Conservation (phyloP, 176 grass and related monocot species). For the Aegilops sharonensis region DNA sequence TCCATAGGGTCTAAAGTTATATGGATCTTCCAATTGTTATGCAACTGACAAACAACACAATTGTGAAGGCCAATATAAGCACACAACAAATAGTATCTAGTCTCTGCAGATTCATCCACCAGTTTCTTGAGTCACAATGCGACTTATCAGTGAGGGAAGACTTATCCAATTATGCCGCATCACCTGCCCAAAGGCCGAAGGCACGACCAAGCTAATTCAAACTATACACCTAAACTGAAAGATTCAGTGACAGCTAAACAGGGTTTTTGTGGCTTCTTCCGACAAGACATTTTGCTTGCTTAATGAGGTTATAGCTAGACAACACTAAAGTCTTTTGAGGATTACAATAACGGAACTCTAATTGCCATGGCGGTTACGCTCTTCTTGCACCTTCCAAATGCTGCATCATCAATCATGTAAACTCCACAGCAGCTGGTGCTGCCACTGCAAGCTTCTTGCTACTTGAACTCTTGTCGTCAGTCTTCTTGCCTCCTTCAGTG, state of each 20-base stretch:
- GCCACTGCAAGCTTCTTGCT: conserved; percentile 58
- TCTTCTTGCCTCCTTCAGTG: conserved; percentile 43
- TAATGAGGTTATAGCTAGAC: conserved; percentile 60
- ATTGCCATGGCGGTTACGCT: conserved; percentile 39
- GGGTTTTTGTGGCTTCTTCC: conserved; percentile 39
- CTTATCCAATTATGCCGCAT: conserved; percentile 50
- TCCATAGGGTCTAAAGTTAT: conserved; percentile 41
- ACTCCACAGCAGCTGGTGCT: conserved; percentile 50
- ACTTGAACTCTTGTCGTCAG: conserved; percentile 41
- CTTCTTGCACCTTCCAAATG: conserved; percentile 36
- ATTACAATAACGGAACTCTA: conserved; percentile 52
- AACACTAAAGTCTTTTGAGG: conserved; percentile 48
- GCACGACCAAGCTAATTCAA: conserved; percentile 48
- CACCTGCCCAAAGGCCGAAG: conserved; percentile 22
- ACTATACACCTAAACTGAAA: conserved; percentile 67
- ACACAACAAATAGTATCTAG: conserved; percentile 42
- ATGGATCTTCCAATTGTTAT: conserved; percentile 40
- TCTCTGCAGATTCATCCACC: conserved; percentile 29
- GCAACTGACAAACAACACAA: conserved; percentile 51
- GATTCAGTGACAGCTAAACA: conserved; percentile 49
- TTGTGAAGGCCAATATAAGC: conserved; percentile 30
- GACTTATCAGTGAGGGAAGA: conserved; percentile 41
- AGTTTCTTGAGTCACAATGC: conserved; percentile 40
- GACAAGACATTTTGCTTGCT: conserved; percentile 42
- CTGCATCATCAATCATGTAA: conserved; percentile 52